These are phyloP conservation scores for Chytriomyces sp. DNA, from an alignment of 192 early-diverging fungal genomes.

Conservation along the genomic window DNA sequence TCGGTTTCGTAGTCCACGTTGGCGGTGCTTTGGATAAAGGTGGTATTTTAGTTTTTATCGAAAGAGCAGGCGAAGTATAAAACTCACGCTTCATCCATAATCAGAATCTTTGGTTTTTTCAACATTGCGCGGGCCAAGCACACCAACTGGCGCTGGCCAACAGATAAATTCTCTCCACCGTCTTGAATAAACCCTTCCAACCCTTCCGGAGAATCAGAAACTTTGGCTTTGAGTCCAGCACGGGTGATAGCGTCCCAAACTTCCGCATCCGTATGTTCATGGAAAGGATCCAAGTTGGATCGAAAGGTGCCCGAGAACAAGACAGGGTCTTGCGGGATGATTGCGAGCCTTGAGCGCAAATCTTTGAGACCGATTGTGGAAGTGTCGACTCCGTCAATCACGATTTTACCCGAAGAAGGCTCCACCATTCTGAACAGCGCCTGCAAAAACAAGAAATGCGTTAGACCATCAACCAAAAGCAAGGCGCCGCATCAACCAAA, in stretches of 20 bases:
- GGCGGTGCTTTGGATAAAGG: constrained; percentile 57
- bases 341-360: constrained; percentile 41
- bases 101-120: constrained; percentile 48
- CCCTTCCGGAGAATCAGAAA: constrained; percentile 51
- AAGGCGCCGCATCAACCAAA: background rate
- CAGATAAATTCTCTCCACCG: constrained; percentile 83
- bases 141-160: constrained; percentile 72
- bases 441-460: constrained; percentile 9
- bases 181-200: constrained; percentile 74
- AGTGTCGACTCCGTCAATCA: constrained; percentile 50
- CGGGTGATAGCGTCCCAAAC: constrained; percentile 72
- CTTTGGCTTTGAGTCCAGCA: constrained; percentile 68
- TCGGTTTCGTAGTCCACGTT: constrained; percentile 83
- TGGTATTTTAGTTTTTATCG: constrained; percentile 62
- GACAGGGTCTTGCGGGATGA: constrained; percentile 56
- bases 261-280: constrained; percentile 63
- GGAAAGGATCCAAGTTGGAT: constrained; percentile 76
- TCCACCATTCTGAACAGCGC: constrained; percentile 46
- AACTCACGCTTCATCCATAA: constrained; percentile 61
- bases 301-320: constrained; percentile 54
- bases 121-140: constrained; percentile 64
- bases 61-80: constrained; percentile 29
- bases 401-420: constrained; percentile 34
- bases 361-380: constrained; percentile 35
- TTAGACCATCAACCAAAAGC: background rate